Evolutionary conservation across 768 basidiomycete species (phyloP).

Genomic region (Boletus tomentosulus): DNA sequence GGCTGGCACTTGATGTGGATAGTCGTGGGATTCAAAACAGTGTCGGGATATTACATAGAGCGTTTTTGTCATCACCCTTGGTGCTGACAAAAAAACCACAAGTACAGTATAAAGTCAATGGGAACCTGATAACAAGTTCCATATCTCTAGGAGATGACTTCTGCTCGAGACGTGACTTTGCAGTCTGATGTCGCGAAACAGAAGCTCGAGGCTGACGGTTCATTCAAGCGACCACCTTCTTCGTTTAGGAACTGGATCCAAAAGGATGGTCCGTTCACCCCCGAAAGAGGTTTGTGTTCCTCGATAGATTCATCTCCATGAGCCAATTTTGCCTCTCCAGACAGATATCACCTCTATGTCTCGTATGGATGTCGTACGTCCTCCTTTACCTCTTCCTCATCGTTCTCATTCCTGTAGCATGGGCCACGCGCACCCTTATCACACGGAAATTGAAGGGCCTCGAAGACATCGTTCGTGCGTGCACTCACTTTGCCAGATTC

Average conservation of each 20-base stretch:
- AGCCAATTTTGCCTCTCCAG: slow-evolving; percentile 36
- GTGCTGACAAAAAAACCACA: slow-evolving; percentile 1
- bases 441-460: slow-evolving; percentile 89
- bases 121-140: neutral
- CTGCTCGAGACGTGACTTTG: slow-evolving; percentile 28
- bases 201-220: slow-evolving; percentile 55
- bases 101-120: neutral
- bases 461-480: slow-evolving; percentile 75
- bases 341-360: slow-evolving; percentile 89
- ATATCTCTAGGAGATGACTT: neutral
- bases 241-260: slow-evolving; percentile 55
- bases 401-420: slow-evolving; percentile 45
- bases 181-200: slow-evolving; percentile 54
- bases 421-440: slow-evolving; percentile 92
- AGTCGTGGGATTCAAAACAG: neutral
- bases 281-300: slow-evolving; percentile 63
- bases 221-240: slow-evolving; percentile 54
- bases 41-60: slow-evolving; percentile 6
- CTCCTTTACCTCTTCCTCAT: no score
- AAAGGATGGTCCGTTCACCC: slow-evolving; percentile 58
- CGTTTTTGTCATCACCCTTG: neutral
- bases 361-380: slow-evolving; percentile 77
- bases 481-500: neutral
- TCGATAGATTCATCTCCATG: neutral
- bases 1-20: slow-evolving; percentile 55